phyloP scores from a whole-genome alignment of 345 rosid species.

The Abelmoschus esculentus region DNA sequence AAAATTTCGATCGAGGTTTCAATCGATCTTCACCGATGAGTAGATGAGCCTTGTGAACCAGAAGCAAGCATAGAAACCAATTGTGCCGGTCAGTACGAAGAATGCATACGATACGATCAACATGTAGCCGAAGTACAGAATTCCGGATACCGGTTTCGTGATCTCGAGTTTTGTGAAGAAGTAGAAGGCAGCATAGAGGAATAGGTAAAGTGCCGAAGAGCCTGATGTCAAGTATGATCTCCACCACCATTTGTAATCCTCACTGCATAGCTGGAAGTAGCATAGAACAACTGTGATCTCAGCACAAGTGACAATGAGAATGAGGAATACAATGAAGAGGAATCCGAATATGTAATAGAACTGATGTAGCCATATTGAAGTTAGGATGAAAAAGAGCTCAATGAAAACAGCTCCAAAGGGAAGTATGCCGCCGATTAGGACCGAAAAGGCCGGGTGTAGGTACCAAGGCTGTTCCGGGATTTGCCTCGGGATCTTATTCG shows the following conservation, averaged over 20 bases:
- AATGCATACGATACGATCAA: slow-evolving; percentile 65
- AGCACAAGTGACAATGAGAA: slow-evolving; percentile 71
- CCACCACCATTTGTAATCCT: slow-evolving; percentile 99
- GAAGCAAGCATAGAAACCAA: slow-evolving; percentile 87
- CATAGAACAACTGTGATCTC: slow-evolving; percentile 90
- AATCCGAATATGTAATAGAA: slow-evolving; percentile 94
- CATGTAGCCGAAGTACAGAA: slow-evolving; percentile 89
- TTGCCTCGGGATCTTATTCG: slow-evolving; percentile 89
- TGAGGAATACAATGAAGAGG: slow-evolving; percentile 77
- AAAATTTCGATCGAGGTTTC: slow-evolving; percentile 7
- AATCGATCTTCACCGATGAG: slow-evolving; percentile 77
- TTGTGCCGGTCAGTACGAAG: slow-evolving; percentile 74
- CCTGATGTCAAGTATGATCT: slow-evolving; percentile 88
- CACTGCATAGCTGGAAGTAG: slow-evolving; percentile 92
- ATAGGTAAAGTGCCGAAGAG: slow-evolving; percentile 81
- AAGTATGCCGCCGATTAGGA: slow-evolving; percentile 80
- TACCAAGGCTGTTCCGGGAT: slow-evolving; percentile 84
- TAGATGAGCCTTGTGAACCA: slow-evolving; percentile 92
- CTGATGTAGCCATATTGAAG: slow-evolving; percentile 86
- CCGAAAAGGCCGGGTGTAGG: slow-evolving; percentile 73
- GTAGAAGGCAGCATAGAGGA: slow-evolving; percentile 82
- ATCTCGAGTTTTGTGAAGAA: slow-evolving; percentile 89
- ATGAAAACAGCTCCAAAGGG: slow-evolving; percentile 32
- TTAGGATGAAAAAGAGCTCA: slow-evolving; percentile 88
- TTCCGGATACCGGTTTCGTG: slow-evolving; percentile 68